These are phyloP conservation scores for Carex cristatella DNA, from an alignment of 176 grass and related monocot genomes.

Conservation along the genomic window DNA sequence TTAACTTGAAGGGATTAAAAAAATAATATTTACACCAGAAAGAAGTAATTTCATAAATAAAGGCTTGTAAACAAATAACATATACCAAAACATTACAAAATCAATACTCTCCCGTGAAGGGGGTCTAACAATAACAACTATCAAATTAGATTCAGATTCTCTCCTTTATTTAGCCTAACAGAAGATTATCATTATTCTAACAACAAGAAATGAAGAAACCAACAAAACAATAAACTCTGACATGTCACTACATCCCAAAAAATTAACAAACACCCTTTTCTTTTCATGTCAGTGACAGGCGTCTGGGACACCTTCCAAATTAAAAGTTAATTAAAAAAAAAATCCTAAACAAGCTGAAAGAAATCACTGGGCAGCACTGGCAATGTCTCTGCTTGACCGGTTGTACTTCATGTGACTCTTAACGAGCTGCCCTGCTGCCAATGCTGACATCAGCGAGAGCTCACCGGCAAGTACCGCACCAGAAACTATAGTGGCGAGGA, in stretches of 20 bases:
- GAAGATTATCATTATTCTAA: constrained; percentile 8
- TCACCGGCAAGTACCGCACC: constrained; percentile 74
- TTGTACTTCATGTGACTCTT: constrained; percentile 90
- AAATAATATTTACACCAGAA: neutral
- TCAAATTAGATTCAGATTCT: neutral
- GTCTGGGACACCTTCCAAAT: neutral
- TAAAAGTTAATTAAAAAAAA: neutral
- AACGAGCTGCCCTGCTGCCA: constrained; percentile 69
- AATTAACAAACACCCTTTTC: neutral
- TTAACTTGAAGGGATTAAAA: neutral
- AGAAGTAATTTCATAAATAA: neutral
- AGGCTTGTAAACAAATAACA: neutral
- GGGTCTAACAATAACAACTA: neutral
- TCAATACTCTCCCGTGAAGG: neutral
- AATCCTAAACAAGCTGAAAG: neutral
- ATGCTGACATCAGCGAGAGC: constrained; percentile 64
- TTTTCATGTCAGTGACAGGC: neutral
- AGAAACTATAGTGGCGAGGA: constrained; percentile 55
- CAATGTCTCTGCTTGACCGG: constrained; percentile 51
- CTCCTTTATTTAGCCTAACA: neutral
- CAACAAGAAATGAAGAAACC: neutral
- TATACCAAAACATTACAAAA: constrained; percentile 2
- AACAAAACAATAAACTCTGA: neutral
- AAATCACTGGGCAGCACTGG: constrained; percentile 18
- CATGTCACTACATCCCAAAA: constrained; percentile 1